phyloP scores from a whole-genome alignment of 495 filamentous ascomycete species.

The Lindgomyces ingoldianus region DNA sequence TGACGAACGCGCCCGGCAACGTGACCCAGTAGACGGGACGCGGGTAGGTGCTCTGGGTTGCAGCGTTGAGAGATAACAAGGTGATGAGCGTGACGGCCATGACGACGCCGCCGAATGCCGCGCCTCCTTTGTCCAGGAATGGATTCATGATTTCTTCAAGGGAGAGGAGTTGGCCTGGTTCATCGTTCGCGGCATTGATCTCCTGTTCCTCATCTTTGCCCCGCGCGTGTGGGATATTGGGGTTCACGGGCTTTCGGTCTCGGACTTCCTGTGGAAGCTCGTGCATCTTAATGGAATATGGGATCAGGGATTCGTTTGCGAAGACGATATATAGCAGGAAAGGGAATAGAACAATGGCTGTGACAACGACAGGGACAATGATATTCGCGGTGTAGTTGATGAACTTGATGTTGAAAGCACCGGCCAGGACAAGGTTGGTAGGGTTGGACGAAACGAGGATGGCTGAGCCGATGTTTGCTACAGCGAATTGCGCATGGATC shows the following conservation, averaged over 20 bases:
- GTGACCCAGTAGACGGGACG: conserved; percentile 63
- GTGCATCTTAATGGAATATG: conserved; percentile 63
- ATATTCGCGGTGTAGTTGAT: conserved; percentile 68
- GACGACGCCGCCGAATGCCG: conserved; percentile 59
- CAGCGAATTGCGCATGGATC: conserved; percentile 68
- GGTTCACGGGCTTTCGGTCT: conserved; percentile 60
- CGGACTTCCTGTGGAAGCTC: conserved; percentile 59
- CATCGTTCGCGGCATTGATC: conserved; percentile 47
- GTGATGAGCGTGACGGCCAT: conserved; percentile 64
- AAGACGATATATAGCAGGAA: conserved; percentile 67
- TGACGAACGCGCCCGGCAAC: conserved; percentile 59
- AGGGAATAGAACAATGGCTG: conserved; percentile 63
- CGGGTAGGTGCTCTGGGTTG: conserved; percentile 46
- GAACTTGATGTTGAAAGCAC: conserved; percentile 67
- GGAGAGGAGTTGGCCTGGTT: conserved; percentile 55
- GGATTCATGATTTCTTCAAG: conserved; percentile 72
- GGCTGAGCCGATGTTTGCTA: conserved; percentile 67
- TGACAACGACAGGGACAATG: conserved; percentile 65
- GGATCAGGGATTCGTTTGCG: conserved; percentile 61
- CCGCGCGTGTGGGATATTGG: conserved; percentile 64
- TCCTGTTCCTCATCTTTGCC: conserved; percentile 58
- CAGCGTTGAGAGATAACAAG: conserved; percentile 60
- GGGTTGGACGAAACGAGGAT: conserved; percentile 72
- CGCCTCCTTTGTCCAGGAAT: conserved; percentile 64
- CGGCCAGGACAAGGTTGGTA: conserved; percentile 70